These are phyloP conservation scores for Fusarium sambucinum DNA, from an alignment of 2,329 filamentous ascomycete genomes.

Conservation along the genomic window DNA sequence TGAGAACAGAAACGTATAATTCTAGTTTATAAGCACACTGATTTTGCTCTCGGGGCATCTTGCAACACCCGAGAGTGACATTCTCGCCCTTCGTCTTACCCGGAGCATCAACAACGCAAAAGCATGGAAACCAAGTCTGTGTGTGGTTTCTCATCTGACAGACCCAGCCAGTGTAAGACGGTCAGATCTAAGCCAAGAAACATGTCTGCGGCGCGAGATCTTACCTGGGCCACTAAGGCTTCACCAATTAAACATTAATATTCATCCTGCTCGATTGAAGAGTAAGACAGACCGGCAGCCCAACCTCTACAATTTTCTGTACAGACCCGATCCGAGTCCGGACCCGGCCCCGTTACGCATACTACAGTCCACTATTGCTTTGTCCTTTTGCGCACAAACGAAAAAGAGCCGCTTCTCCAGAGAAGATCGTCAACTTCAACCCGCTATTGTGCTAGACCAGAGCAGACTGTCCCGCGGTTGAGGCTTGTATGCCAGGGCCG, in stretches of 20 bases:
- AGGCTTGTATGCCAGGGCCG: slow-evolving; percentile 36
- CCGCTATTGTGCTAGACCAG: slow-evolving; percentile 17
- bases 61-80: background rate
- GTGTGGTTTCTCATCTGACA: background rate
- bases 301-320: slow-evolving; percentile 37
- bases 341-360: slow-evolving; percentile 41
- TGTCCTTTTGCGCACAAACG: slow-evolving; percentile 23
- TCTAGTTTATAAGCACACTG: background rate
- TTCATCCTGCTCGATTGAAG: slow-evolving; percentile 7
- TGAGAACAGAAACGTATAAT: slow-evolving; percentile 6
- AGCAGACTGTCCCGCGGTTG: slow-evolving; percentile 23
- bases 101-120: slow-evolving; percentile 2
- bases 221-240: slow-evolving; percentile 27
- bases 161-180: background rate
- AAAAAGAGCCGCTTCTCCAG: slow-evolving; percentile 32
- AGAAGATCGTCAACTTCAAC: slow-evolving; percentile 8
- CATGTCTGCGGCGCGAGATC: slow-evolving; percentile 1
- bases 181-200: slow-evolving; percentile 21
- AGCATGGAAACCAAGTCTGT: slow-evolving; percentile 4
- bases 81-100: slow-evolving; percentile 8
- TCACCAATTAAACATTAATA: slow-evolving; percentile 26
- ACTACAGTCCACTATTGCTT: slow-evolving; percentile 24
- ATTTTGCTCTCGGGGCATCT: background rate
- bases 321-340: slow-evolving; percentile 44
- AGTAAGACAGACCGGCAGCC: slow-evolving; percentile 23